Evolutionary conservation across 495 filamentous ascomycete genomes (phyloP).

Genomic region (Podospora pseudopauciseta): DNA sequence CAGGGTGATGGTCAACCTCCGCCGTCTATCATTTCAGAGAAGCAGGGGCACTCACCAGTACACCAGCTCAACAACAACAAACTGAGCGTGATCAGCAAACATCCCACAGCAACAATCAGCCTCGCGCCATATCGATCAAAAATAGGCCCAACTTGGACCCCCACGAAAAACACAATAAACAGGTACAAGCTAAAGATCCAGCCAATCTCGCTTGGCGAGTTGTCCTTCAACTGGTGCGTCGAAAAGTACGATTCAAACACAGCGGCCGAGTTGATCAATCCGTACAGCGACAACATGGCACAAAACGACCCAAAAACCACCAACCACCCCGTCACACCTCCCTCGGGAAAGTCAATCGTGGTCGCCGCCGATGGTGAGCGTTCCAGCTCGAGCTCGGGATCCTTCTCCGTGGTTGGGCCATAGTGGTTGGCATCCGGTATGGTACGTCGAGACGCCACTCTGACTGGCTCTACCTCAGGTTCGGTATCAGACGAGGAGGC

Average conservation of each 20-base stretch:
- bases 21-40: not conserved
- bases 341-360: constrained; percentile 53
- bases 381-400: constrained; percentile 5
- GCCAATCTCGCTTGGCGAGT: constrained; percentile 55
- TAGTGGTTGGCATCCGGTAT: constrained; percentile 3
- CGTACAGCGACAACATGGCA: constrained; percentile 61
- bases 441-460: not conserved
- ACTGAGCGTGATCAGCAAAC: constrained; percentile 47
- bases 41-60: constrained; percentile 30
- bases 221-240: constrained; percentile 53
- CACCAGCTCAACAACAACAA: constrained; percentile 54
- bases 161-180: constrained; percentile 61
- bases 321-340: constrained; percentile 57
- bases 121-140: constrained; percentile 62
- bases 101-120: constrained; percentile 50
- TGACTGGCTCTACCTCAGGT: not conserved
- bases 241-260: constrained; percentile 62
- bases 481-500: not conserved
- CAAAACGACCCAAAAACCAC: constrained; percentile 59
- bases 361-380: constrained; percentile 20
- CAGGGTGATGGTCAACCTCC: not conserved
- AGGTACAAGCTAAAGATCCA: constrained; percentile 63
- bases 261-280: constrained; percentile 60
- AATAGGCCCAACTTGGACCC: constrained; percentile 63
- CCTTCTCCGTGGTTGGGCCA: constrained; percentile 1